Evolutionary conservation across 176 grass and related monocot genomes (phyloP).

Genomic region (Ensete ventricosum): DNA sequence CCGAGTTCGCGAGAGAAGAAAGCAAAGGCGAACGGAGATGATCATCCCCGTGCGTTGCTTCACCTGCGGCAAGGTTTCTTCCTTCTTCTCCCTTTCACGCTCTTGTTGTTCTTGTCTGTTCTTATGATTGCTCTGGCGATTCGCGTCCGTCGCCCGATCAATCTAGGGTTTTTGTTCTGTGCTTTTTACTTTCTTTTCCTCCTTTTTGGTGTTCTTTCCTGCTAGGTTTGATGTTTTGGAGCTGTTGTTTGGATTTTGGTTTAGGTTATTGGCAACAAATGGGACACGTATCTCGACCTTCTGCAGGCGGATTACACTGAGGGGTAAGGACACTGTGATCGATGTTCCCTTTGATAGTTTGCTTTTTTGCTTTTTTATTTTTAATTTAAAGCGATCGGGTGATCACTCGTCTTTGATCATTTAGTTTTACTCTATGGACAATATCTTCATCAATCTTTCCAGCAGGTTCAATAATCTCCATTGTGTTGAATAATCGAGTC

Average conservation of each 20-base stretch:
- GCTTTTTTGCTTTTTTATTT: not conserved
- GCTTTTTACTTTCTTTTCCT: not conserved
- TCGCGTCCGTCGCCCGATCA: not conserved
- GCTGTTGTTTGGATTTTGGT: not conserved
- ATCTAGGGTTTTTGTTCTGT: not conserved
- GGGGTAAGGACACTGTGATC: constrained; percentile 34
- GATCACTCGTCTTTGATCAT: too few species aligned
- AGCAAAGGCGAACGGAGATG: constrained; percentile 24
- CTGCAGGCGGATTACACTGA: constrained; percentile 84
- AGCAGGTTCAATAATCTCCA: too few species aligned
- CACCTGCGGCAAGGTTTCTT: constrained; percentile 72
- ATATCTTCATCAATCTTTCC: too few species aligned
- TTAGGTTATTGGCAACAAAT: constrained; percentile 96
- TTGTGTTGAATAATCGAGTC: too few species aligned
- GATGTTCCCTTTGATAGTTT: not conserved
- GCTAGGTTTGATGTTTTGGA: not conserved
- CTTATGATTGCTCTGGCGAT: not conserved
- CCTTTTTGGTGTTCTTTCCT: not conserved
- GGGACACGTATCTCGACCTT: constrained; percentile 83
- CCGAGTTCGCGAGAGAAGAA: not conserved
- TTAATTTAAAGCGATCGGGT: not conserved
- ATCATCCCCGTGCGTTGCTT: constrained; percentile 96
- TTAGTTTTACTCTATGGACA: too few species aligned
- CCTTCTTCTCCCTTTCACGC: too few species aligned
- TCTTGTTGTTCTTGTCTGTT: too few species aligned